Evolutionary conservation across 2,329 filamentous ascomycete species (phyloP).

Genomic region (Ophiosphaerella herpotricha): DNA sequence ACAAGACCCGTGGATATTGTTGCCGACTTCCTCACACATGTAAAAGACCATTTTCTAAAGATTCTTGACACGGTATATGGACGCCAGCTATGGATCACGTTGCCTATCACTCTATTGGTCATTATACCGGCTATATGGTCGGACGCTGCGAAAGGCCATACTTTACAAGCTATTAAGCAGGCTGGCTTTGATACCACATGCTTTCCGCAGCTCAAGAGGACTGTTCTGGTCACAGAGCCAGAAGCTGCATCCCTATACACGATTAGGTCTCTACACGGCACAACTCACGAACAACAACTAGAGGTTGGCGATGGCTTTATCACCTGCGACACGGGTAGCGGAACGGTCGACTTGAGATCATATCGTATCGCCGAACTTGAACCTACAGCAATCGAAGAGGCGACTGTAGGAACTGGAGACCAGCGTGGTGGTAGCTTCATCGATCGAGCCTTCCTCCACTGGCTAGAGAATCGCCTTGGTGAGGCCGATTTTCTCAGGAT

Average conservation of each 20-base stretch:
- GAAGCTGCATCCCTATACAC: conserved; percentile 30
- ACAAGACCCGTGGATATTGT: conserved; percentile 31
- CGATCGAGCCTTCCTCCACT: conserved; percentile 16
- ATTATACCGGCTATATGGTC: conserved; percentile 28
- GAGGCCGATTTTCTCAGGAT: conserved; percentile 18
- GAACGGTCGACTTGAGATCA: conserved; percentile 27
- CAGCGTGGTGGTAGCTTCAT: conserved; percentile 30
- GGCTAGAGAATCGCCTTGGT: conserved; percentile 21
- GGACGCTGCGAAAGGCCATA: conserved; percentile 20
- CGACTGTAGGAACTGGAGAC: conserved; percentile 18
- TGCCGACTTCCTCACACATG: conserved; percentile 26
- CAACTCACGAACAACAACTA: conserved; percentile 8
- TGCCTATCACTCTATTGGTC: conserved; percentile 17
- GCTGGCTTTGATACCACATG: conserved; percentile 15
- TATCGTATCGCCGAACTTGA: conserved; percentile 13
- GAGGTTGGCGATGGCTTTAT: conserved; percentile 18
- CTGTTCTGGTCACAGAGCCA: conserved; percentile 14
- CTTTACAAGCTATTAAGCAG: conserved; percentile 13
- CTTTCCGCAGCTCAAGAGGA: conserved; percentile 9
- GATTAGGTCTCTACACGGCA: conserved; percentile 9
- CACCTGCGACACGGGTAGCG: conserved; percentile 29
- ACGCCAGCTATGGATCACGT: conserved; percentile 8
- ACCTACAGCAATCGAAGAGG: conserved; percentile 18
- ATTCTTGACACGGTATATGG: conserved; percentile 24
- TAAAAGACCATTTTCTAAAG: conserved; percentile 18